phyloP scores from a whole-genome alignment of 2,329 filamentous ascomycete genomes.

The Chaetomiaceae sp. region DNA sequence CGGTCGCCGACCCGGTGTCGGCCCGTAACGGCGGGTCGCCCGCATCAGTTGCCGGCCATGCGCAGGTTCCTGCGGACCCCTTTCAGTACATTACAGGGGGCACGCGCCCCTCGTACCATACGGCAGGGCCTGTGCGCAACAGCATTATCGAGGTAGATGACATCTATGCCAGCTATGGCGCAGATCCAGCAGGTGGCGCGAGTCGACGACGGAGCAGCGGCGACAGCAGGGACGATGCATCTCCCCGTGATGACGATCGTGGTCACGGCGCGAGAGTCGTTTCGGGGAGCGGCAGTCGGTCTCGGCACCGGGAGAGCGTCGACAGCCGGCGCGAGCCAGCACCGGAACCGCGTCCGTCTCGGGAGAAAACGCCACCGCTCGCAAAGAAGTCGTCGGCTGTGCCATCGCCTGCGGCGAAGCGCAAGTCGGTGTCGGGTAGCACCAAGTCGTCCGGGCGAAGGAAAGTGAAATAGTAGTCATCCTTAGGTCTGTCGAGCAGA shows the following conservation, averaged over 20 bases:
- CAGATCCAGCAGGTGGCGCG: not conserved
- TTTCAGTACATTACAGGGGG: conserved; percentile 51
- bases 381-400: conserved; percentile 15
- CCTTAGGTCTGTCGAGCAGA: conserved; percentile 1
- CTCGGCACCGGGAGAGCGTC: conserved; percentile 9
- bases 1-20: conserved; percentile 32
- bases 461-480: conserved; percentile 31
- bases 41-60: conserved; percentile 23
- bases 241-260: conserved; percentile 10
- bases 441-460: conserved; percentile 23
- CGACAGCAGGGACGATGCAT: conserved; percentile 11
- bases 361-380: conserved; percentile 16
- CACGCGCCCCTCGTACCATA: conserved; percentile 35
- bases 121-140: conserved; percentile 35
- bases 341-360: conserved; percentile 14
- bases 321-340: conserved; percentile 10
- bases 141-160: conserved; percentile 34
- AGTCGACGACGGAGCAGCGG: conserved; percentile 10
- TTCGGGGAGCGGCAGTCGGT: conserved; percentile 4
- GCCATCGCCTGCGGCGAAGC: conserved; percentile 9
- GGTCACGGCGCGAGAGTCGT: not conserved
- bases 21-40: conserved; percentile 25
- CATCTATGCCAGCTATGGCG: conserved; percentile 22
- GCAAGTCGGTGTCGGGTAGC: conserved; percentile 22
- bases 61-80: conserved; percentile 37